phyloP scores from a whole-genome alignment of 306 rosid genomes.

The Castanea sativa region DNA sequence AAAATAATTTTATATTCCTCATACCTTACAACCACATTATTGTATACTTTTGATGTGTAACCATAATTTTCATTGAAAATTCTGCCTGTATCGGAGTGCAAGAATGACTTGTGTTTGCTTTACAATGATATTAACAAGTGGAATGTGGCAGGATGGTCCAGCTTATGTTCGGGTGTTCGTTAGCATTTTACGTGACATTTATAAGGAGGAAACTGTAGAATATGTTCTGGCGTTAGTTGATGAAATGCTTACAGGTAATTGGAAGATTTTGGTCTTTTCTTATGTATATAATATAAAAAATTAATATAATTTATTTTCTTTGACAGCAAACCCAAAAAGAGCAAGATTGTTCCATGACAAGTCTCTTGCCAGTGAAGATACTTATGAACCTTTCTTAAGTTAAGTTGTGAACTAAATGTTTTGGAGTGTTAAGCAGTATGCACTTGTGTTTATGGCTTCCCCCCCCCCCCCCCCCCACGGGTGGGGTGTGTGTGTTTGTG shows the following conservation, averaged over 20 bases:
- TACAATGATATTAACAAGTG: slow-evolving; percentile 16
- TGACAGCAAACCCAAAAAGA: slow-evolving; percentile 84
- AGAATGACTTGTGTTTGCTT: slow-evolving; percentile 10
- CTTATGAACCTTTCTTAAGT: slow-evolving; percentile 92
- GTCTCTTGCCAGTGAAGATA: slow-evolving; percentile 66
- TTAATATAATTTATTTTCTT: slow-evolving; percentile 19
- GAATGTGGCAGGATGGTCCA: slow-evolving; percentile 78
- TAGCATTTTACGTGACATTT: slow-evolving; percentile 77
- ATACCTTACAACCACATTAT: neutral
- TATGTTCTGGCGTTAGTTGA: slow-evolving; percentile 83
- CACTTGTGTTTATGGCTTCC: neutral
- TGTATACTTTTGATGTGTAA: neutral
- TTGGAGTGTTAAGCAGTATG: neutral
- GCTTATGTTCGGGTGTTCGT: slow-evolving; percentile 83
- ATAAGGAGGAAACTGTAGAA: slow-evolving; percentile 92
- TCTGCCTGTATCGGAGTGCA: slow-evolving; percentile 1
- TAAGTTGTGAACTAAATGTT: slow-evolving; percentile 34
- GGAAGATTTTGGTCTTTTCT: slow-evolving; percentile 6
- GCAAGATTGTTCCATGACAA: slow-evolving; percentile 87
- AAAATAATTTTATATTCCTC: neutral
- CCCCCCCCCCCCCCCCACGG: no score
- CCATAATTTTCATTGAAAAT: neutral
- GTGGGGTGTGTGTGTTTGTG: neutral
- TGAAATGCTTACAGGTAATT: slow-evolving; percentile 85
- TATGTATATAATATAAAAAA: neutral